Evolutionary conservation across 805 yeast species (phyloP), one percentile per base, ranked within the genome.

Genomic region (Tetrapisispora taiwanensis): DNA sequence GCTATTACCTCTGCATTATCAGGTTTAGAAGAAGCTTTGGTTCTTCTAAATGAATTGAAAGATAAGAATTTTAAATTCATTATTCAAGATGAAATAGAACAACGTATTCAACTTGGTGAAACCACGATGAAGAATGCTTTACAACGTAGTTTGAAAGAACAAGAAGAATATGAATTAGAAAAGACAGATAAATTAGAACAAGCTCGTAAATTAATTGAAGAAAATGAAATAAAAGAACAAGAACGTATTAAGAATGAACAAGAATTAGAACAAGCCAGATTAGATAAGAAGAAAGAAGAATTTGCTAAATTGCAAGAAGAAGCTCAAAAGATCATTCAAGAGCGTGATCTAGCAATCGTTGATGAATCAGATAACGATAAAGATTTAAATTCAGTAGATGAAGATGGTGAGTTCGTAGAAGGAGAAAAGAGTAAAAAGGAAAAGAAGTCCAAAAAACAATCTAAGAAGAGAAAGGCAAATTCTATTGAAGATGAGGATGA

Each of bases 51-150:
- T 33, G 76, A 73, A 46, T 72, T 89, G 3, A 75, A 70, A 19
- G 65, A 67, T 39, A 50, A 54, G 19, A 50, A 47, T 15, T 73
- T 75, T 52, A 81, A 94, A 10, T 95, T 95, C 30, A 85, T 78
- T 59, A 82, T 94, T 2, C 71, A 82, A 24, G 77, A 77, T 17
- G 96, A 89, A 50, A 70, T 92, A 52, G 81, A 79, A 55, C 81
- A 88, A 52, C 79, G 97, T 66, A 90, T 92, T n/a, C 75, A 76
- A 52, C 75, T 87, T 74, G 96, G 95, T 59, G 72, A 78, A 41
- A 76, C 79, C 45, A 84, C 95, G 0, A 71, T 88, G 59, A 70
- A 75, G 48, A 79, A 76, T 46, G 82, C 88, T 58, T 71, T 92
- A 50, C 83, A 75, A 52, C 75, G 81, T 47, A 76, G 81, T 26